Base-by-base conservation (phyloP, 2,329 filamentous ascomycete species). In the Tolypocladium pustulatum region DNA sequence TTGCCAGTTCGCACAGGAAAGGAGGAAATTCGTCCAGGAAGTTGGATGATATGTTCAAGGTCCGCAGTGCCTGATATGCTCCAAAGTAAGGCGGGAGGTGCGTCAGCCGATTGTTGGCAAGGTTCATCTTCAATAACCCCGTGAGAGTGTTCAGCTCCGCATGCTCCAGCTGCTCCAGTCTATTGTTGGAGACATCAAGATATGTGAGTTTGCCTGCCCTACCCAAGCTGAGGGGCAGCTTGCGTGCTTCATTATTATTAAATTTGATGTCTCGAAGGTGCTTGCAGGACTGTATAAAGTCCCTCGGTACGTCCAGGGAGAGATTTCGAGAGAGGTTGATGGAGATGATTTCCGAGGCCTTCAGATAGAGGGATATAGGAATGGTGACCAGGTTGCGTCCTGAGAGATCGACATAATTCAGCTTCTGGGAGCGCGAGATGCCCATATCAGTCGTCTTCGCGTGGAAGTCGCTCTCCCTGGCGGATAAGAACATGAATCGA, bases 261-360 rank as follows among this genome's bases (percentile, higher is more conserved):
- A 89, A 99, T 68, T 95, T 96, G 78, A 99, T 94, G 71, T 99
- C 94, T 56, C 93, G 86, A 25, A 99, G 78, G 67, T 93, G 91
- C 65, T 88, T 86, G 74, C 94, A 99, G 34, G 90, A 89, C 70
- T 96, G 91, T 58, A 99, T 92, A 69, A 99, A 99, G 72, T 99
- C 94, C 68, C 91, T 91, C 0, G 94, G 94, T 17, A 99, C 86
- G 66, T 97, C 91, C 34, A 99, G 80, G 0, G 91, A 94, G 52
- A 97, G 76, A 66, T 99, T 99, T 41, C 90, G 85, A 1, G 94
- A 97, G 12, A 99, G 78, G 68, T 99, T 97, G 43, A 99, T 81
- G 0, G 91, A 95, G 58, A 96, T 93, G 65, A 99, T 97, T 68
- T 99, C 94, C 13, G 84, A 81, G 0, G 93, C 90, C 71, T 91